These are phyloP conservation scores for Alternaria brassicicola DNA, from an alignment of 2,329 filamentous ascomycete species.

Conservation along the genomic window DNA sequence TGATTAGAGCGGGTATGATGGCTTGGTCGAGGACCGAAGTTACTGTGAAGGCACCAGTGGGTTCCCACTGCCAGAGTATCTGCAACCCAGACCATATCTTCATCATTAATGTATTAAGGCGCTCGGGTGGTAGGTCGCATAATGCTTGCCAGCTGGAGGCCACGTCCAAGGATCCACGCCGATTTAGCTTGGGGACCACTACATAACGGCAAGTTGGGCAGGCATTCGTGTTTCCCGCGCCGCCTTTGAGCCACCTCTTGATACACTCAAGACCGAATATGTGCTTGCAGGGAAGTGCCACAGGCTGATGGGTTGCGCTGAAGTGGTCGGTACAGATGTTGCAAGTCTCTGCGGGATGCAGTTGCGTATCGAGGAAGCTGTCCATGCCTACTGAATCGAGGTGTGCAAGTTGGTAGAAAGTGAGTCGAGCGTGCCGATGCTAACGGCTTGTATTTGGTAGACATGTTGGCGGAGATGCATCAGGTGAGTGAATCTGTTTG, in stretches of 20 bases:
- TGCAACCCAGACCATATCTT: conserved; percentile 29
- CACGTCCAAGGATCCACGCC: conserved; percentile 22
- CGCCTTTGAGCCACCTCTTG: conserved; percentile 33
- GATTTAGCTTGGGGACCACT: conserved; percentile 20
- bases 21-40: conserved; percentile 26
- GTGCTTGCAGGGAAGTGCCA: conserved; percentile 40
- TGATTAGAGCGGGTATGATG: conserved; percentile 32
- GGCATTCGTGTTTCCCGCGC: conserved; percentile 29
- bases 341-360: conserved; percentile 36
- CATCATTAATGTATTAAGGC: conserved; percentile 26
- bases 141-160: conserved; percentile 36
- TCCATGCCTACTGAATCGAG: conserved; percentile 27
- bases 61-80: conserved; percentile 26
- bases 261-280: conserved; percentile 43
- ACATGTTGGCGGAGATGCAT: conserved; percentile 1
- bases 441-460: neutral
- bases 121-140: conserved; percentile 28
- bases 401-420: neutral
- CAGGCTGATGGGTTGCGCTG: conserved; percentile 31
- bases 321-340: conserved; percentile 38
- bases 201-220: conserved; percentile 39
- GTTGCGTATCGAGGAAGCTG: conserved; percentile 29
- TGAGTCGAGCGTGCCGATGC: neutral
- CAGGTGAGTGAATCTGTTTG: neutral
- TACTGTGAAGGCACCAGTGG: conserved; percentile 24